These are phyloP conservation scores for Globisporangium radiosum DNA, from an alignment of 352 stramenopile species.

Conservation along the genomic window DNA sequence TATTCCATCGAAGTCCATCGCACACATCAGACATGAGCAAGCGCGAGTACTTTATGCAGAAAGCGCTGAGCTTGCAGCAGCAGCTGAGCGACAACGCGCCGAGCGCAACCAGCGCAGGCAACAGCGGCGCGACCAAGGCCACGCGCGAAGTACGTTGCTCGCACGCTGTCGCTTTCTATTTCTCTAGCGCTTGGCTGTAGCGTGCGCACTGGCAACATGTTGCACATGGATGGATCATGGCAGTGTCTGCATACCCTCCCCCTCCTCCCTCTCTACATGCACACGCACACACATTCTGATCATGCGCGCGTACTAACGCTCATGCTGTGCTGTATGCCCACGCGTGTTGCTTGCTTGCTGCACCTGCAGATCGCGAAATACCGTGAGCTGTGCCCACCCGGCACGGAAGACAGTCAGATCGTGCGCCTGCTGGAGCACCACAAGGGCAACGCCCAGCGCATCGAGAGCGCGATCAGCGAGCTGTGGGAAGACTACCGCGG, in stretches of 20 bases:
- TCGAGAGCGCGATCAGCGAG: slow-evolving; percentile 73
- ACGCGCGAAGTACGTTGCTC: slow-evolving; percentile 48
- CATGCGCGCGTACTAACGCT: slow-evolving; percentile 1
- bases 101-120: slow-evolving; percentile 15
- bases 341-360: not conserved
- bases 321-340: not conserved
- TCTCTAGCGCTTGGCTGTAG: not conserved
- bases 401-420: slow-evolving; percentile 72
- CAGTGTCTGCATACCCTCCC: too few species aligned
- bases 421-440: slow-evolving; percentile 56
- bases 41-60: slow-evolving; percentile 79
- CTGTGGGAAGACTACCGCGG: slow-evolving; percentile 79
- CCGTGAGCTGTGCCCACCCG: slow-evolving; percentile 74
- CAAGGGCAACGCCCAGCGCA: slow-evolving; percentile 66
- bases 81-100: slow-evolving; percentile 51
- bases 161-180: not conserved
- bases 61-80: slow-evolving; percentile 76
- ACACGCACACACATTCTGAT: too few species aligned
- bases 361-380: slow-evolving; percentile 60
- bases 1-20: not conserved
- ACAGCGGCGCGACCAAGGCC: slow-evolving; percentile 23
- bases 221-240: too few species aligned
- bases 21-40: slow-evolving; percentile 58
- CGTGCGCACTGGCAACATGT: too few species aligned
- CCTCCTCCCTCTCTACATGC: too few species aligned